Base-by-base conservation (phyloP, 2,329 filamentous ascomycete genomes). In the Colletotrichum spinosum region DNA sequence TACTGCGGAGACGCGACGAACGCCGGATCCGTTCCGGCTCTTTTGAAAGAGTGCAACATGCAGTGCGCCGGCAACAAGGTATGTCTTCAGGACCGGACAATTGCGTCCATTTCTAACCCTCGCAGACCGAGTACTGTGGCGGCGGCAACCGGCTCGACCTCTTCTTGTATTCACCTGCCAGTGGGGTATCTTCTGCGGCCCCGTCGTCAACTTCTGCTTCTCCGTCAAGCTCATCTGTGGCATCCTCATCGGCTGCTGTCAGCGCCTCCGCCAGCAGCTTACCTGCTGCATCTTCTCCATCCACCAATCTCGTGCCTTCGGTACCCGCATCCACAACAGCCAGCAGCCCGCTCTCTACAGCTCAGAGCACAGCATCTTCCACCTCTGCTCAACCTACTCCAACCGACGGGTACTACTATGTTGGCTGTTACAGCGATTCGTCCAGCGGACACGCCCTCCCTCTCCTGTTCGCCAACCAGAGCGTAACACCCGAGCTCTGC, bases 401-500 rank as follows among this genome's bases (percentile, higher is more conserved):
- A 17, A 74, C 70, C 33, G 68, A 68, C 13, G 71, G 73, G 6
- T 77, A 76, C 70, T 67, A 71, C 37, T 72, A 70, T 37, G 38
- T 73, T 13, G 75, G 74, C 55, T 77, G 75, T 65, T 77, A 70
- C 69, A 56, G 59, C 7, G 74, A 75, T 42, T 67, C 67, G 2
- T 69, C 64, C 1, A 50, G 39, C n/a, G 72, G 70, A 2, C 74
- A 76, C 51, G 75, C 75, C 41, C 71, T 77, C 41, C 73, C 72
- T 2, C 72, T 71, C 37, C 57, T 77, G 33, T 72, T 74, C 57
- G 70, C 69, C 39, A 76, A 76, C 60, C 68, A 72, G 61, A 73
- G 70, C 62, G 73, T 77, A 65, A 77, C 73, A 1, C 75, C 75
- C 9, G 73, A 76, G 52, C 72, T 77, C n/a, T 77, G 75, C 55